Conservation (phyloP, 495 filamentous ascomycete species). For the Xylona heveae region DNA sequence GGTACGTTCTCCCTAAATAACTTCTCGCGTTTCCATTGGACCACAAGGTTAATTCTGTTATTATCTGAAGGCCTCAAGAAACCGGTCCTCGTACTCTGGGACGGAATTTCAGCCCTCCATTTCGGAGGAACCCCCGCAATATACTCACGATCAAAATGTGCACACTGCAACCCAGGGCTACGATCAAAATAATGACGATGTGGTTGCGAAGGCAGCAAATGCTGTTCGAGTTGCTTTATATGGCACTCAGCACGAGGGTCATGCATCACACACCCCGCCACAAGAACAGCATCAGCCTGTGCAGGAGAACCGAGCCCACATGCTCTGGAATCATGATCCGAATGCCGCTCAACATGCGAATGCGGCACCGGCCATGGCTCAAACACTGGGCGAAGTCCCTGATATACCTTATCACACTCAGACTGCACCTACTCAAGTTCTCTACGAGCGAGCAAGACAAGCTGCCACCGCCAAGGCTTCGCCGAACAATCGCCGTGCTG, state of each 20-base stretch:
- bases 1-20: no score
- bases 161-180: no score
- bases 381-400: conserved; percentile 26
- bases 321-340: no score
- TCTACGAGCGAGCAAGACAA: conserved; percentile 66
- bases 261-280: conserved; percentile 13
- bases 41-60: no score
- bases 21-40: no score
- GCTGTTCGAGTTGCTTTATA: conserved; percentile 33
- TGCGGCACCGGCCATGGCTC: no score
- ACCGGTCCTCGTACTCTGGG: no score
- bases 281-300: conserved; percentile 11
- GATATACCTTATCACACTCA: conserved; percentile 42
- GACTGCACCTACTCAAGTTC: conserved; percentile 50
- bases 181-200: no score
- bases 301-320: conserved; percentile 11
- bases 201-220: conserved; percentile 29
- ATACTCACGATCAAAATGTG: conserved; percentile 22
- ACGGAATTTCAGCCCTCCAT: no score
- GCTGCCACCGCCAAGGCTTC: conserved; percentile 65
- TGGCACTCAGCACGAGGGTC: conserved; percentile 19
- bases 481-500: conserved; percentile 48
- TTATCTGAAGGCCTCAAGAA: no score
- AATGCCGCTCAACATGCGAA: no score
- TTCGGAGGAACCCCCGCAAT: conserved; percentile 19